phyloP scores from a whole-genome alignment of 139 green algal species.

The Trebouxia sp. region DNA sequence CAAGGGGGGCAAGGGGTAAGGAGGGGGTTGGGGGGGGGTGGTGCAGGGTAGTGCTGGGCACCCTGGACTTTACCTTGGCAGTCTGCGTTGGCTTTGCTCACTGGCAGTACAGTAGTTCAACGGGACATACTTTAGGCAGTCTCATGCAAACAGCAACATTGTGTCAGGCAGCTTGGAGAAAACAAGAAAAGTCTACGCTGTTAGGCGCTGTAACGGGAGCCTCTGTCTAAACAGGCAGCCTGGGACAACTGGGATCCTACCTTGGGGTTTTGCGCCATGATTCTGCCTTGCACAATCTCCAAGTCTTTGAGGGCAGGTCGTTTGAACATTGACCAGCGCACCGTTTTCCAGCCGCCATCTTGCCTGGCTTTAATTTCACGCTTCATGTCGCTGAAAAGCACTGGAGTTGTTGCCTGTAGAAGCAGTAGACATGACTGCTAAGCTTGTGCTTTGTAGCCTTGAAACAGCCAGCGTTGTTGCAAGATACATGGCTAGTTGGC shows the following conservation, averaged over 20 bases:
- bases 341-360: conserved; percentile 47
- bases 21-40: not conserved
- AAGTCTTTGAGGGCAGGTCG: conserved; percentile 27
- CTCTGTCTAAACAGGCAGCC: not conserved
- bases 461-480: too few species aligned
- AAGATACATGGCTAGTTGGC: too few species aligned
- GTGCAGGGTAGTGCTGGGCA: not conserved
- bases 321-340: conserved; percentile 45
- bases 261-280: conserved; percentile 54
- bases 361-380: conserved; percentile 51
- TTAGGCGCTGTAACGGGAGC: too few species aligned
- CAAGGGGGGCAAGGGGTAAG: not conserved
- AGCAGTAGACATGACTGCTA: not conserved
- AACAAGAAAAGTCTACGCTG: too few species aligned
- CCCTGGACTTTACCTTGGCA: not conserved
- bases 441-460: too few species aligned
- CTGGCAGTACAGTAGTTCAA: not conserved
- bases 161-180: not conserved
- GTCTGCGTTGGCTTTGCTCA: too few species aligned
- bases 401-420: conserved; percentile 42
- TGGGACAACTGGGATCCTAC: not conserved
- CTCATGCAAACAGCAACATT: not conserved
- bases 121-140: not conserved
- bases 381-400: conserved; percentile 51
- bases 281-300: conserved; percentile 48